Base-by-base conservation (phyloP, 2,329 filamentous ascomycete species). In the Cladophialophora immunda region DNA sequence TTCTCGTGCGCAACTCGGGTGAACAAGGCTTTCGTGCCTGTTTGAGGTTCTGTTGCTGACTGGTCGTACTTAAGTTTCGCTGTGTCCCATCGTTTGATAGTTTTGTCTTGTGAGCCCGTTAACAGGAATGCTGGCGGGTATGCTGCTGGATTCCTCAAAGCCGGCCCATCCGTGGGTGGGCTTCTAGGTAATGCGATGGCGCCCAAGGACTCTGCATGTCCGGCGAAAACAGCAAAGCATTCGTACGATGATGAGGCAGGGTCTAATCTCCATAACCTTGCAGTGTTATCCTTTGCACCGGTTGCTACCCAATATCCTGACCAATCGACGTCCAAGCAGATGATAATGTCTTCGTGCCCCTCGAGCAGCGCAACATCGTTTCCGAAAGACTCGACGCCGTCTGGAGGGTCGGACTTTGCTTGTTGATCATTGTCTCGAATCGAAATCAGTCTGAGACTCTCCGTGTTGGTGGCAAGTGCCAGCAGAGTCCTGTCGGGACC, bases 1-100 rank as follows among this genome's bases (percentile, higher is more conserved):
- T 99, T 99, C 76, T 99, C 95, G 79, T 99, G 95, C 0, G 95
- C 95, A 79, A 97, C 97, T 64, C 95, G 88, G 0, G 95, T 98
- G 78, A 92, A 99, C 4, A 89, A 81, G 47, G 92, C 92, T 72
- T 81, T 81, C 2, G 76, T 76, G 32, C 63, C 66, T 9, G 74
- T 70, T 58, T 78, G 77, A n/a, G 77, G 75, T 50, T 70, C 68
- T 22, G 69, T 76, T 9, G 73, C 73, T 11, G 73, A 70, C 53
- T 74, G 74, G 9, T 88, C 81, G 9, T 86, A 84, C 65, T 86
- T 85, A 67, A 86, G 77, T 45, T 86, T 86, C 1, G 89, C 87
- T 25, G 94, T 89, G 68, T 97, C 92, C 93, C 95, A 97, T 72
- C 91, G 90, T 82, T 99, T 99, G 73, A 99, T 86, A 0, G 95